These are phyloP conservation scores for Heterobasidion annosum DNA, from an alignment of 1,284 basidiomycete genomes.

Conservation along the genomic window DNA sequence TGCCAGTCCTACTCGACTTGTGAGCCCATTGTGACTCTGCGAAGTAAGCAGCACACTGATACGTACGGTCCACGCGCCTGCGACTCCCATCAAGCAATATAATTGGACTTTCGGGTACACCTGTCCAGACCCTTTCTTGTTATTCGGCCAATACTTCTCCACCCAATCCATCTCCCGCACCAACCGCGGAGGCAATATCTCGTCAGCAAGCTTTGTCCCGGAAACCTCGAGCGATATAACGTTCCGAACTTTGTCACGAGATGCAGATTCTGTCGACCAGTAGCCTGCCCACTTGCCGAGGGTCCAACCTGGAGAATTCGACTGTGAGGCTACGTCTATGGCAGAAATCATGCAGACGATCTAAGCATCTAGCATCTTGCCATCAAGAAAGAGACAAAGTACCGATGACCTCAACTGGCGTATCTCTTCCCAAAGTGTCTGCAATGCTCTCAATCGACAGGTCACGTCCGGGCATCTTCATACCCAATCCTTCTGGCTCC, in stretches of 20 bases:
- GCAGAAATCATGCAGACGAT: conserved; percentile 4
- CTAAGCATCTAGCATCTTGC: too few relatives aligned
- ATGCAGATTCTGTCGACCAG: conserved; percentile 53
- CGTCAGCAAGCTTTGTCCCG: conserved; percentile 32
- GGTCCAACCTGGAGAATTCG: conserved; percentile 78
- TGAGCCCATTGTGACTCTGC: not conserved
- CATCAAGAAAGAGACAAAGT: not conserved
- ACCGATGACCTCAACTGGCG: conserved; percentile 87
- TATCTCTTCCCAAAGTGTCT: conserved; percentile 67
- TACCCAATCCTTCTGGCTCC: conserved; percentile 68
- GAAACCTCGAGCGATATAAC: conserved; percentile 30
- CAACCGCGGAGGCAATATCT: conserved; percentile 75
- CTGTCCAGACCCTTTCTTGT: conserved; percentile 63
- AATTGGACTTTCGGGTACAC: conserved; percentile 91
- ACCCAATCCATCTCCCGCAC: conserved; percentile 96
- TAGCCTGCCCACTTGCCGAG: conserved; percentile 89
- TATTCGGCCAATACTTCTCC: conserved; percentile 86
- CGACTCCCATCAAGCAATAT: conserved; percentile 91
- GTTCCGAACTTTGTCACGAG: conserved; percentile 66
- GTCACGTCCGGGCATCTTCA: conserved; percentile 70
- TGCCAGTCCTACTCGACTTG: conserved; percentile 81
- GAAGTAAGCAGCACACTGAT: not conserved
- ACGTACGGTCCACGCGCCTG: conserved; percentile 83
- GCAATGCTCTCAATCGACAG: conserved; percentile 78
- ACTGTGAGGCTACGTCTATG: conserved; percentile 77